Conservation (phyloP, 2,329 filamentous ascomycete species). For the Talaromyces sp. region DNA sequence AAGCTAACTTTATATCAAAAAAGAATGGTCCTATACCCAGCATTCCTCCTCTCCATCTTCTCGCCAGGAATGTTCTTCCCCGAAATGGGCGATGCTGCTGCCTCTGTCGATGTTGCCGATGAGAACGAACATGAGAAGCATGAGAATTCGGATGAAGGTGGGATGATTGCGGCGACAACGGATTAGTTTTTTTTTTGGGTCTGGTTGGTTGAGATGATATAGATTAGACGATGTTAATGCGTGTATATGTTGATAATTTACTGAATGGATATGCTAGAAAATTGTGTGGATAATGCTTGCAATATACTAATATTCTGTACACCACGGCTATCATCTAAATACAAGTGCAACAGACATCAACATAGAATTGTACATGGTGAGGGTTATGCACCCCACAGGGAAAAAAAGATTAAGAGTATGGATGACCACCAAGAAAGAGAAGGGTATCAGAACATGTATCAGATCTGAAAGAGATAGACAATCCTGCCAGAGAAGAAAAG, state of each 20-base stretch:
- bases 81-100: constrained; percentile 36
- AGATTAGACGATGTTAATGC: not conserved
- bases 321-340: no score
- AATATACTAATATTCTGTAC: no score
- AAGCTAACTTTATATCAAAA: constrained; percentile 17
- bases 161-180: not conserved
- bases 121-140: not conserved
- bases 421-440: not conserved
- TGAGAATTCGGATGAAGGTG: not conserved
- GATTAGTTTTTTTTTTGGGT: not conserved
- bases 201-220: not conserved
- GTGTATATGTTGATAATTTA: not conserved
- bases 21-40: constrained; percentile 46
- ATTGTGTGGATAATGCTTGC: no score
- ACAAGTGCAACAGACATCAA: no score
- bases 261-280: no score
- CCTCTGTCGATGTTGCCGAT: not conserved
- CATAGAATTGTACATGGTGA: no score
- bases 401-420: no score
- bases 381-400: no score
- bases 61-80: constrained; percentile 53
- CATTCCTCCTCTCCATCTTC: constrained; percentile 47
- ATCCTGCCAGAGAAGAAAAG: not conserved
- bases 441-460: constrained; percentile 7
- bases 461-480: not conserved